Conservation (phyloP, 1,139 yeast genomes). For the Saccharomycopsis hybrid region DNA sequence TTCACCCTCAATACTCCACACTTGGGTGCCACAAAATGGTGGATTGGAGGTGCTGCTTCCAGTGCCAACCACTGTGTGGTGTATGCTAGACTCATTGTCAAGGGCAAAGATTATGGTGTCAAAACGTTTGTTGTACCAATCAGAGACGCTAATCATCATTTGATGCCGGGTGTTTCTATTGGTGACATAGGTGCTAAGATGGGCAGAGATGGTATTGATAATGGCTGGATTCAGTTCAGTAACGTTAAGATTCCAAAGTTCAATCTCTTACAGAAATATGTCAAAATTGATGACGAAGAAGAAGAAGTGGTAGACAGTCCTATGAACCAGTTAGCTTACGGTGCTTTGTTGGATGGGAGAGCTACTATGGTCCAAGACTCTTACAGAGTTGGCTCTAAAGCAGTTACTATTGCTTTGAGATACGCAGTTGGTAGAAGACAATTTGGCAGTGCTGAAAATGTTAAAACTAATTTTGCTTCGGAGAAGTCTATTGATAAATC, state of each 20-base stretch:
- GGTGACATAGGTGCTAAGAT: slow-evolving; percentile 93
- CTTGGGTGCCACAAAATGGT: slow-evolving; percentile 91
- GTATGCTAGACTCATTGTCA: slow-evolving; percentile 76
- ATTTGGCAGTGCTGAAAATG: slow-evolving; percentile 41
- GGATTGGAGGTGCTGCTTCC: slow-evolving; percentile 98
- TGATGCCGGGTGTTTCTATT: slow-evolving; percentile 71
- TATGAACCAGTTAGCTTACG: slow-evolving; percentile 78
- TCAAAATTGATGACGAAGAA: slow-evolving; percentile 66
- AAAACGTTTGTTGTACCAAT: slow-evolving; percentile 87
- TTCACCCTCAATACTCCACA: slow-evolving; percentile 82
- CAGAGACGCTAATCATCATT: slow-evolving; percentile 62
- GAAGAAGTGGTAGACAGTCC: slow-evolving; percentile 65
- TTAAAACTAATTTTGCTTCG: slow-evolving; percentile 8
- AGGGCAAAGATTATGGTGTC: slow-evolving; percentile 83
- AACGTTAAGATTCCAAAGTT: slow-evolving; percentile 77
- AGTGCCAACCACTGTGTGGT: slow-evolving; percentile 80
- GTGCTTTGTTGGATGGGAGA: slow-evolving; percentile 83
- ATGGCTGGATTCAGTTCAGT: slow-evolving; percentile 91
- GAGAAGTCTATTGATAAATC: slow-evolving; percentile 3
- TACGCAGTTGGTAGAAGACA: slow-evolving; percentile 89
- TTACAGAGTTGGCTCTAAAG: slow-evolving; percentile 71
- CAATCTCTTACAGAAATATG: slow-evolving; percentile 75
- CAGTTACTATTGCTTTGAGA: slow-evolving; percentile 76
- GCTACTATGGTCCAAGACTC: slow-evolving; percentile 86
- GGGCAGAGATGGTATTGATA: slow-evolving; percentile 80